Evolutionary conservation across 1,139 yeast species (phyloP).

Genomic region (Zhuliangozyma parablackwelliae): DNA sequence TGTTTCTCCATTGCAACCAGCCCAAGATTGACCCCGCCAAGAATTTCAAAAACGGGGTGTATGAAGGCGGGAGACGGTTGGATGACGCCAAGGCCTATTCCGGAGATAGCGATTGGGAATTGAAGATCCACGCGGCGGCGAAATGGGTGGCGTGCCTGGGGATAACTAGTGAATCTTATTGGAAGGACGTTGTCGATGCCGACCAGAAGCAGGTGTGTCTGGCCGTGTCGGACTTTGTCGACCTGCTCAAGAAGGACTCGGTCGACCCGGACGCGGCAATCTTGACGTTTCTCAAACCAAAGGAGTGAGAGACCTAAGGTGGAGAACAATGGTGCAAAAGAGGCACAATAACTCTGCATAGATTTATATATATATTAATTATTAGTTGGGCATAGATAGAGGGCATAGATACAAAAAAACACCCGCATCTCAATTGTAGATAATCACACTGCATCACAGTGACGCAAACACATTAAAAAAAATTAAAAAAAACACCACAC

Average conservation of each 20-base stretch:
- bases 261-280: conserved; percentile 9
- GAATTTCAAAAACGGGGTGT: conserved; percentile 7
- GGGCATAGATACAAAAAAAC: too few species aligned
- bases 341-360: too few species aligned
- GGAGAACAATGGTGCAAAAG: too few species aligned
- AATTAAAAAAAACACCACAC: too few species aligned
- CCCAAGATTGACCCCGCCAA: conserved; percentile 36
- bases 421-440: too few species aligned
- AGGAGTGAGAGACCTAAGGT: background rate
- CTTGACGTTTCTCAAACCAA: conserved; percentile 1
- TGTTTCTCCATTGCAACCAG: conserved; percentile 41
- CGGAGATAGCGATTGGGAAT: conserved; percentile 15
- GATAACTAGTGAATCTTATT: conserved; percentile 18
- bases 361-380: too few species aligned
- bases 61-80: too few species aligned
- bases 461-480: too few species aligned
- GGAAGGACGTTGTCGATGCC: conserved; percentile 18
- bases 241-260: conserved; percentile 21
- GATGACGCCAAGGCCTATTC: conserved; percentile 7
- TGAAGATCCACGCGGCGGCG: conserved; percentile 30
- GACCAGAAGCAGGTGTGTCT: conserved; percentile 23
- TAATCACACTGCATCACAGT: too few species aligned
- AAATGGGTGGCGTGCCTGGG: conserved; percentile 35
- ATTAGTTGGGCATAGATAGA: too few species aligned
- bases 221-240: conserved; percentile 21